Base-by-base conservation (phyloP, 305 asterid genomes). In the Andrographis paniculata region DNA sequence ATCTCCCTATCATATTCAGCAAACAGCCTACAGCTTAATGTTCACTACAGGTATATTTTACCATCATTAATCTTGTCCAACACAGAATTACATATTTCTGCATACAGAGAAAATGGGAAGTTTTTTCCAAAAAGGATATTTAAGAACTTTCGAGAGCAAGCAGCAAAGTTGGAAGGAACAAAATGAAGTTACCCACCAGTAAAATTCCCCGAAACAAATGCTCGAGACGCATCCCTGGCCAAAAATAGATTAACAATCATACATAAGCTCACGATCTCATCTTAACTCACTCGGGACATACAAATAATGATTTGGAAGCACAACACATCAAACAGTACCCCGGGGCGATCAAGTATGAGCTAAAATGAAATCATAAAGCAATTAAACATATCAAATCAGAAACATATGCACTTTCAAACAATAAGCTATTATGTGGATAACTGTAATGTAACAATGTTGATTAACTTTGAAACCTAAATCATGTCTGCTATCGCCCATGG, bases 191-290 rank as follows among this genome's bases (percentile, higher is more conserved):
- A 21, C 22, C 20, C 70, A 80, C 94, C 94, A 50, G 92, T 66
- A 71, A 88, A 88, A 50, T 84, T 84, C 63, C 97, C 95, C 2
- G 97, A 84, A 53, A 81, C 87, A 58, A 84, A 88, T 54, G 97
- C 93, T 36, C 94, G 93, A 13, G 97, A 84, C 51, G 97, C 97
- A 72, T 88, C 97, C 72, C 95, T 87, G 56, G 37, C 16, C 59
- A 47, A 59, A 24, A 49, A 44, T 50, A 38, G 42, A 53, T 40
- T 39, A 54, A 21, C 14, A 50, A 21, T 19, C 37, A 43, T 15
- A 45, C 23, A 28, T 13, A 36, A 48, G 57, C 53, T 19, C 40
- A 52, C 20, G 47, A 41, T 20, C 12, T 41, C 56, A 57, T 41
- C 30, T 21, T 43, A 20, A 48, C 46, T 24, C 23, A 37, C 17